Evolutionary conservation across 176 grass and related monocot genomes (phyloP), one percentile per base, ranked within the genome.

Genomic region (Carex kokanica): DNA sequence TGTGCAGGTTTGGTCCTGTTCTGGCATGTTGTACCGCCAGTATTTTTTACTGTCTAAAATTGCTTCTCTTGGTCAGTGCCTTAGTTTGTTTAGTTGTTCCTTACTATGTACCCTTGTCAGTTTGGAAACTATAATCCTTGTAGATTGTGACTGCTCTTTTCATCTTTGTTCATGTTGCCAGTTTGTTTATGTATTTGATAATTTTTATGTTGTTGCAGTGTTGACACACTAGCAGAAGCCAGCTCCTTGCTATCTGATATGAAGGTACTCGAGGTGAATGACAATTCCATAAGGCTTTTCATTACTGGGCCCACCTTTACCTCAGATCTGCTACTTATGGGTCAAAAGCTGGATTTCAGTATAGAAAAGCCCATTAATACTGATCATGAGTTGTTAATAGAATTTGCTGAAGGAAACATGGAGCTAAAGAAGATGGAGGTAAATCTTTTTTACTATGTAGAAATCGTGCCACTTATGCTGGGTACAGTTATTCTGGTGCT

Each of bases 331-430:
- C 29, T 87, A 83, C 15, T 89, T 86, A 74, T 91, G 75, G 89
- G 86, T 74, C 91, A 90, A 43, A 88, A 87, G 14, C 49, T 90
- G 82, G 86, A 93, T 88, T 91, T 51, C 55, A 15, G 54, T 56
- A 55, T 91, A 62, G 89, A 93, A 81, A 81, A 77, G 49, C 73
- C 87, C 55, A 84, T 55, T 90, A 79, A 88, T 74, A 75, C 84
- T 43, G 90, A 98, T 29, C 95, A 95, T 65, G 95, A 98, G 80
- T 83, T 98, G 78, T 83, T 87, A 14, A 84, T 98, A 89, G 92
- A 98, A 88, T 31, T 95, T 79, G 77, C 66, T 38, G 91, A 91
- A 79, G 83, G 47, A 79, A 98, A 15, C 55, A 91, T 84, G 86
- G 91, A 98, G 77, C 58, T 87, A 65, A 93, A 93, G 86, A 93